Evolutionary conservation across 2,329 filamentous ascomycete species (phyloP).

Genomic region (Calonectria pauciramosa): DNA sequence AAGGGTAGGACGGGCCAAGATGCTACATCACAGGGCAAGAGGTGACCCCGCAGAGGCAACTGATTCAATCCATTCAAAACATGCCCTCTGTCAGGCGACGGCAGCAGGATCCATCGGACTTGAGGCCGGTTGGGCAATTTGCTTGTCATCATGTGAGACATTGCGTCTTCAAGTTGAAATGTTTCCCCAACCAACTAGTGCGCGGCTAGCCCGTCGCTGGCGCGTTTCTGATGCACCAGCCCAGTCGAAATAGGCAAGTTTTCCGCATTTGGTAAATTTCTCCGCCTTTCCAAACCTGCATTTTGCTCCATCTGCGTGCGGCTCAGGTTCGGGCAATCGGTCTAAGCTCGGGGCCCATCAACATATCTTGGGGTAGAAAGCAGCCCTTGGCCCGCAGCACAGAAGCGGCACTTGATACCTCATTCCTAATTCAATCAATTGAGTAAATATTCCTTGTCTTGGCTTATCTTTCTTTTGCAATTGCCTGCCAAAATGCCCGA

Average conservation of each 20-base stretch:
- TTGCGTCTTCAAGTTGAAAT: constrained; percentile 2
- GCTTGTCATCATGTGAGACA: constrained; percentile 11
- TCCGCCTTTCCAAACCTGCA: constrained; percentile 8
- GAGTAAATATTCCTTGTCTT: not conserved
- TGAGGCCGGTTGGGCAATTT: constrained; percentile 6
- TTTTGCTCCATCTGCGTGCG: not conserved
- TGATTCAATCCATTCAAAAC: not conserved
- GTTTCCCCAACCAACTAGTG: not conserved
- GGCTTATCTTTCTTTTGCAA: not conserved
- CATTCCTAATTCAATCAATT: not conserved
- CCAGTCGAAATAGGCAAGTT: constrained; percentile 25
- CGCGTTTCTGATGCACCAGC: not conserved
- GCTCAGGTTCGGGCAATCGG: not conserved
- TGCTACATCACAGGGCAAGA: not conserved
- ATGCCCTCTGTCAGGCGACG: not conserved
- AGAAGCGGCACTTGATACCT: not conserved
- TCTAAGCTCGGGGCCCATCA: not conserved
- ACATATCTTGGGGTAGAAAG: constrained; percentile 13
- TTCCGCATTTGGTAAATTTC: constrained; percentile 21
- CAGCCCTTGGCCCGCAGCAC: not conserved
- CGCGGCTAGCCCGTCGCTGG: not conserved
- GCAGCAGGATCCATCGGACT: constrained; percentile 3
- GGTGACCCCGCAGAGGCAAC: not conserved
- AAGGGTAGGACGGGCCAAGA: not conserved
- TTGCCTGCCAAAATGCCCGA: constrained; percentile 5